Evolutionary conservation across 371 early-diverging fungal genomes (phyloP).

Genomic region (Saksenaea oblongispora): DNA sequence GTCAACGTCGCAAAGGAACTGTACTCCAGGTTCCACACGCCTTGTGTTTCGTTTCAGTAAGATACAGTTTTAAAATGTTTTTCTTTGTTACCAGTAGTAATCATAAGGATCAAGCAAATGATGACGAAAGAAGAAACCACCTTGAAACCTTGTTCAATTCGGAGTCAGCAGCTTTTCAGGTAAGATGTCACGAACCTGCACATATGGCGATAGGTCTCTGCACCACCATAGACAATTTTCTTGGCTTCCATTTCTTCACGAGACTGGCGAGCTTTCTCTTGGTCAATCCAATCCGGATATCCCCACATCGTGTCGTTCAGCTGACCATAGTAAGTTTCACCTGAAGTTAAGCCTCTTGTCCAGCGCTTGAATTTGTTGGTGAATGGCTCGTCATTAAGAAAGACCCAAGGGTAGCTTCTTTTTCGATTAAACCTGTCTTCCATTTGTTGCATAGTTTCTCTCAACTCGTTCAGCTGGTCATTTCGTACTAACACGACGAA

Average conservation of each 20-base stretch:
- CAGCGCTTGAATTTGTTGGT: constrained; percentile 71
- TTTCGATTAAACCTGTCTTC: constrained; percentile 84
- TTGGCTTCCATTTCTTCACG: constrained; percentile 63
- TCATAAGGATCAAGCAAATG: constrained; percentile 68
- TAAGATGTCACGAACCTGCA: constrained; percentile 59
- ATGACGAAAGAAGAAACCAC: constrained; percentile 80
- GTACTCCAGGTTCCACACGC: constrained; percentile 93
- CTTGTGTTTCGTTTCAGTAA: constrained; percentile 78
- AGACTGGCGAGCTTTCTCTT: constrained; percentile 57
- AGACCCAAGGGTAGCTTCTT: constrained; percentile 90
- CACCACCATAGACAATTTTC: constrained; percentile 81
- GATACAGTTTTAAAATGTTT: constrained; percentile 10
- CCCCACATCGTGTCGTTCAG: constrained; percentile 75
- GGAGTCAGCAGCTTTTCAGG: constrained; percentile 7
- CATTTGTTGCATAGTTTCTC: constrained; percentile 68
- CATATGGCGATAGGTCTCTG: constrained; percentile 92
- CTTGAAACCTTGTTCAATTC: constrained; percentile 32
- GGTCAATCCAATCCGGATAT: constrained; percentile 82
- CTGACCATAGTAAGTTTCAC: constrained; percentile 51
- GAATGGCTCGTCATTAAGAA: constrained; percentile 84
- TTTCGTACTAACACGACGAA: constrained; percentile 76
- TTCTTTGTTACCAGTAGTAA: constrained; percentile 86
- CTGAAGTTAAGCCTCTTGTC: constrained; percentile 53
- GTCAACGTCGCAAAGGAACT: constrained; percentile 84
- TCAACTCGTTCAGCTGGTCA: constrained; percentile 70